Evolutionary conservation across 805 yeast species (phyloP), one percentile per base, ranked within the genome.

Genomic region (Ogataea populi-albae): DNA sequence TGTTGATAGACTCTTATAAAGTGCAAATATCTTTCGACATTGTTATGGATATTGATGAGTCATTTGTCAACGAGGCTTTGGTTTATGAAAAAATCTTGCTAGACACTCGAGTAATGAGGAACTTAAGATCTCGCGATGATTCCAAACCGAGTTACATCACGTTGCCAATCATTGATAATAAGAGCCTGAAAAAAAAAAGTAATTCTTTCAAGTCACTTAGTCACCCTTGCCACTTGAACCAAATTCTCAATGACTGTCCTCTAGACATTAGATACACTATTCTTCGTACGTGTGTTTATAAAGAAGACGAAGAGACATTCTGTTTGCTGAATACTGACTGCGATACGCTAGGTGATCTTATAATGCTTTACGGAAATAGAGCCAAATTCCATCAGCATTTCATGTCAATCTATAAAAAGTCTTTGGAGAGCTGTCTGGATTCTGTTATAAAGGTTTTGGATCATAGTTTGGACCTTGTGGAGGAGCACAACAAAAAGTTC

Each of bases 381-480:
- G 74, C 77, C 17, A 73, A 73, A 38, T 59, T 73, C 33, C 68
- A 71, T 41, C 77, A 73, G 43, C 77, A 75, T 19, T 73, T 73
- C 45, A 60, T 73, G 56, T 57, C 62, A 3, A 61, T 60, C 16
- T 52, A 59, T 34, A 52, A 50, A 10, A 46, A 52, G 14, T 63
- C 72, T 5, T 48, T 65, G n/a, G 61, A 64, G 39, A 57, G 60
- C 19, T 58, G 69, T 36, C 44, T 66, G 3, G 59, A 53, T 44
- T 69, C 73, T 3, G 58, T 65, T 3, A 27, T 60, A 12, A 61
- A 63, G 32, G 71, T 64, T 18, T 52, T 67, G 32, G 65, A 62
- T 15, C 62, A 61, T 31, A 50, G 65, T 8, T 50, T 57, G 31
- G 52, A 54, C 18, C 60, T 73, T 25, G 52, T 64, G 5, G 54